Evolutionary conservation across 1,284 basidiomycete genomes (phyloP), one percentile per base, ranked within the genome.

Genomic region (Schizophyllum commune): DNA sequence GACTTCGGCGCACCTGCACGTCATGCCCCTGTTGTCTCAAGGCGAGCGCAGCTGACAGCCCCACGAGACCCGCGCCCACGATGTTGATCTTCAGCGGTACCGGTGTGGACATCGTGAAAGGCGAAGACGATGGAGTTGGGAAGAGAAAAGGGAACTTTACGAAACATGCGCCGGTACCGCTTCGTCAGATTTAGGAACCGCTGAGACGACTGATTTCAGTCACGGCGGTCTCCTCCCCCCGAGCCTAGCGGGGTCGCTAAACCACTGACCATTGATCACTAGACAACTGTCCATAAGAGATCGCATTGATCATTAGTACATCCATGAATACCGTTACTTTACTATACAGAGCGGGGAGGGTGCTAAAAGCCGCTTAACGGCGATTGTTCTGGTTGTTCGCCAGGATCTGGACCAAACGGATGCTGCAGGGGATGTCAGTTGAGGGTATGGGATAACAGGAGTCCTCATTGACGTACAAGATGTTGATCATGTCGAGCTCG

Each of bases 401-500:
- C n/a, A 95, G 81, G 62, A 95, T 88, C 68, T 92, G 89, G 1
- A 92, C 92, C 17, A 94, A 79, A 39, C 92, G 88, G 65, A 94
- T 82, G 70, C 89, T 91, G 56, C 13, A 8, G 39, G 39, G 39
- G 39, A 2, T 47, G 39, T 47, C 9, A 47, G 17, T 47, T 27
- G n/a, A n/a, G n/a, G 62, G 19, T 33, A 65, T 57, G 13, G 56
- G 52, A n/a, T 32, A 1, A 62, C 58, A 51, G 20, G n/a, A n/a
- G 55, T 19, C 13, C 60, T 17, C 21, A 62, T 20, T 22, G 19
- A n/a, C 84, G 65, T 65, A 89, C 89, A 92, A 91, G 60, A 92
- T 91, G 70, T 91, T 95, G 72, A 96, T 86, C 80, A 94, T 89
- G 70, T 94, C 91, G 60, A 96, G 81, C 71, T 94, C 88, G 56